Conservation (phyloP, 2,329 filamentous ascomycete species). For the Phoma herbarum region DNA sequence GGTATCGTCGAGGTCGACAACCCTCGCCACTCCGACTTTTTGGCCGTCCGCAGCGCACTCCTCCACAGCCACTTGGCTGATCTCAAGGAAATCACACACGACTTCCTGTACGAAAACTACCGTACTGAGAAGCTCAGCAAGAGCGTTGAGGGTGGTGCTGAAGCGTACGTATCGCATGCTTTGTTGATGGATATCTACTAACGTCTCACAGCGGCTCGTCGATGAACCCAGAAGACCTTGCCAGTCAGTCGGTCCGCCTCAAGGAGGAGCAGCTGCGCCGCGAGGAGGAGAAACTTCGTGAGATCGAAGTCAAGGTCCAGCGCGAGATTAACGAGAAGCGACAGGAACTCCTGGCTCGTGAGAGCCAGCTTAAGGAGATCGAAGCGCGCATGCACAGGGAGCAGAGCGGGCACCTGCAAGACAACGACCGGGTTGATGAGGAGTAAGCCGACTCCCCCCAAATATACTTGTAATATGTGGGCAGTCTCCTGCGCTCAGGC, state of each 20-base stretch:
- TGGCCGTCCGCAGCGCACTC: slow-evolving; percentile 94
- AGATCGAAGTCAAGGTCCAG: slow-evolving; percentile 99
- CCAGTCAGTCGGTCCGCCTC: slow-evolving; percentile 94
- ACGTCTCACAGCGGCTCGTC: slow-evolving; percentile 71
- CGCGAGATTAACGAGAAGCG: slow-evolving; percentile 99
- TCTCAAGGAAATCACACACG: slow-evolving; percentile 99
- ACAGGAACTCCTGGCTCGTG: slow-evolving; percentile 95
- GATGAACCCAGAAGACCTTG: slow-evolving; percentile 97
- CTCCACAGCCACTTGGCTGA: slow-evolving; percentile 98
- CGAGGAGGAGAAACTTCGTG: slow-evolving; percentile 99
- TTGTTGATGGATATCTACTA: slow-evolving; percentile 28
- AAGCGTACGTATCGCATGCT: slow-evolving; percentile 72
- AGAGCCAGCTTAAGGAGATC: slow-evolving; percentile 98
- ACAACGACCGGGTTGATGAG: slow-evolving; percentile 44
- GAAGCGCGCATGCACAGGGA: slow-evolving; percentile 97
- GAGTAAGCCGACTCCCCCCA: slow-evolving; percentile 32
- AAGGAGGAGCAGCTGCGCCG: slow-evolving; percentile 99
- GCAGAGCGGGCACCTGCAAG: slow-evolving; percentile 60
- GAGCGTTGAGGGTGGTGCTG: slow-evolving; percentile 91
- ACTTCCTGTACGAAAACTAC: slow-evolving; percentile 99
- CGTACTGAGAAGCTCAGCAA: slow-evolving; percentile 99
- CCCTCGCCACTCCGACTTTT: slow-evolving; percentile 97
- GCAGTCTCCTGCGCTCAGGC: slow-evolving; percentile 14
- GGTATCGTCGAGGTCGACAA: slow-evolving; percentile 99
- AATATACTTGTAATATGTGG: slow-evolving; percentile 14